A percentile compares a stretch with the other conserved stretches of the same genome.
Conservation (phyloP, 257 asterid species). For the Nicotiana paniculata region DNA sequence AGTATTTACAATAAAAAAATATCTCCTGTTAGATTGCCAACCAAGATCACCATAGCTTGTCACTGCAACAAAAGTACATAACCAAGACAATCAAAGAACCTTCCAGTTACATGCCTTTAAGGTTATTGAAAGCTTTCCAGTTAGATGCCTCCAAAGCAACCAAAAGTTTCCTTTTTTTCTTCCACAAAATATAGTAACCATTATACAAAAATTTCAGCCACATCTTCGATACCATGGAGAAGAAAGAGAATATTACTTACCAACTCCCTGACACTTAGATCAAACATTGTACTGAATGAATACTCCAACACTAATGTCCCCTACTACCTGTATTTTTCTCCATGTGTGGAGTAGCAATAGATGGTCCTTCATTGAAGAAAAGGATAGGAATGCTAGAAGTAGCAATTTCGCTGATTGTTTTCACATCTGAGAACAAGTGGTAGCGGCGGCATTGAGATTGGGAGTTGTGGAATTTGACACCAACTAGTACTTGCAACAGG, state of each 20-base stretch:
- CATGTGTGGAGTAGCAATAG: neutral
- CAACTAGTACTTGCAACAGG: neutral
- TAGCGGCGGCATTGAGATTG: no score
- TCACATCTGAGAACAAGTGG: no score
- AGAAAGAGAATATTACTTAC: no score
- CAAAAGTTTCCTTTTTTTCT: neutral
- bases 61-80: no score
- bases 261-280: neutral
- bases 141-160: neutral
- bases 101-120: neutral
- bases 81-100: no score
- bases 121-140: neutral
- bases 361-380: neutral
- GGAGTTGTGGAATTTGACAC: neutral
- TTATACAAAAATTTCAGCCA: no score
- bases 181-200: neutral
- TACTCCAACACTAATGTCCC: neutral
- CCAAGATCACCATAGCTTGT: no score
- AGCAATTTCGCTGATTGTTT: no score
- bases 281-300: no score
- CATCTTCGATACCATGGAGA: no score
- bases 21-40: no score
- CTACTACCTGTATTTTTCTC: neutral
- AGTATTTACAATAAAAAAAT: neutral
- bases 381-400: no score